Base-by-base conservation (phyloP, 768 basidiomycete species). In the Punctularia strigosozonata region DNA sequence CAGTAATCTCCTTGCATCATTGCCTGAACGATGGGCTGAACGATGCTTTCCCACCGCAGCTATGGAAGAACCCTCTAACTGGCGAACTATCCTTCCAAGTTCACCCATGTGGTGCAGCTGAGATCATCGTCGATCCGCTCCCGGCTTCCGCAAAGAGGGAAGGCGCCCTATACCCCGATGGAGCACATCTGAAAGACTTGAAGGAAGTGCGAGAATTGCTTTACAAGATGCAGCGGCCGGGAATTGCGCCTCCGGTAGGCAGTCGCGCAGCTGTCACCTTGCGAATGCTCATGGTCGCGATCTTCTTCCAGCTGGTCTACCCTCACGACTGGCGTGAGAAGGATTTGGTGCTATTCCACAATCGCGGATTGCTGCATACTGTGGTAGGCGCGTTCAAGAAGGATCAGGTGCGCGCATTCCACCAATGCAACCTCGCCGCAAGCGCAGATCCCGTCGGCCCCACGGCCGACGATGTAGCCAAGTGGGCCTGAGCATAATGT, bases 1-100 rank as follows among this genome's bases (percentile, higher is more conserved):
- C 43, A 31, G 66, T 49, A 20, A 31, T 34, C 21, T 41, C 15
- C 13, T 15, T 31, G n/a, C 22, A 37, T 41, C 10, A 22, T 31
- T 36, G 13, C 19, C 30, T 12, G 34, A 18, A 21, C 21, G 17
- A 34, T 36, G 20, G 13, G 13, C 34, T 28, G 23, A 40, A 39
- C 36, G 28, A 5, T 38, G 39, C 13, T 13, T 15, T 31, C 23
- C 1, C 6, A 34, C 15, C 30, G 33, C 45, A 89, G 81, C 55
- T 81, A 5, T 94, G 91, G 91, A 92, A 92, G 68, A 94, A 92
- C 58, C 87, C 89, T 1, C 73, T 75, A 6, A 94, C 89, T 10
- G 77, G 79, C 19, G 63, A 65, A 2, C 68, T 97, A 17, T 86
- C 92, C 54, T 79, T 92, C 62, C 76, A 97, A 53, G 90, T 94